These are phyloP conservation scores for Scedosporium minutisporum DNA, from an alignment of 2,329 filamentous ascomycete species.

Conservation along the genomic window DNA sequence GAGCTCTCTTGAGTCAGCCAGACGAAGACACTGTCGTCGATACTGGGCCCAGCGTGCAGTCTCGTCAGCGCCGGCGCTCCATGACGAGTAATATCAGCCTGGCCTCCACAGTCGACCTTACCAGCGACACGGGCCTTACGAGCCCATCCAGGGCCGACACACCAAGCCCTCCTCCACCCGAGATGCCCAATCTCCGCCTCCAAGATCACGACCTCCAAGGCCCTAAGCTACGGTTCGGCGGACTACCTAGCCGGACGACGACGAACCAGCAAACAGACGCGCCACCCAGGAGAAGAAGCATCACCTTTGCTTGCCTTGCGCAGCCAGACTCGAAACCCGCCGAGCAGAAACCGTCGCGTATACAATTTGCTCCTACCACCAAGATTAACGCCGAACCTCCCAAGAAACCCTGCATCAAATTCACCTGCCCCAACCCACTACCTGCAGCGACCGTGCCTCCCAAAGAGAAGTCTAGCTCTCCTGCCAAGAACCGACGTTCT, in stretches of 20 bases:
- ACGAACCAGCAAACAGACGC: background rate
- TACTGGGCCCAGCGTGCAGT: slow-evolving; percentile 24
- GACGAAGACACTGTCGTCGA: slow-evolving; percentile 42
- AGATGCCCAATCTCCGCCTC: slow-evolving; percentile 38
- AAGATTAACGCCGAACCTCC: slow-evolving; percentile 29
- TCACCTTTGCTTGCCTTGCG: slow-evolving; percentile 10
- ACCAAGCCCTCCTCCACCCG: slow-evolving; percentile 74
- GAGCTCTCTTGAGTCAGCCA: slow-evolving; percentile 62
- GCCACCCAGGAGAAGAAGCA: slow-evolving; percentile 9
- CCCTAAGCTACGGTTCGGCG: background rate
- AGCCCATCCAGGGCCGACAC: slow-evolving; percentile 82
- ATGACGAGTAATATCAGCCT: slow-evolving; percentile 72
- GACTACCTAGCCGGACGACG: background rate
- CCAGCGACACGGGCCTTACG: slow-evolving; percentile 86
- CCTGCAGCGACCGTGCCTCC: background rate
- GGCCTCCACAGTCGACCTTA: slow-evolving; percentile 79
- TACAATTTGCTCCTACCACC: slow-evolving; percentile 41
- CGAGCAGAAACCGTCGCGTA: slow-evolving; percentile 17
- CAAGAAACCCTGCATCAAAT: slow-evolving; percentile 84
- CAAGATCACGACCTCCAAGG: slow-evolving; percentile 10
- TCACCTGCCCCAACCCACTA: slow-evolving; percentile 62
- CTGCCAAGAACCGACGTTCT: background rate
- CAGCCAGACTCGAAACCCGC: slow-evolving; percentile 12
- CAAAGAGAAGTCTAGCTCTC: slow-evolving; percentile 21
- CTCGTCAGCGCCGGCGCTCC: slow-evolving; percentile 44